Evolutionary conservation across 2,329 filamentous ascomycete species (phyloP).

Genomic region (Pyricularia pennisetigena): DNA sequence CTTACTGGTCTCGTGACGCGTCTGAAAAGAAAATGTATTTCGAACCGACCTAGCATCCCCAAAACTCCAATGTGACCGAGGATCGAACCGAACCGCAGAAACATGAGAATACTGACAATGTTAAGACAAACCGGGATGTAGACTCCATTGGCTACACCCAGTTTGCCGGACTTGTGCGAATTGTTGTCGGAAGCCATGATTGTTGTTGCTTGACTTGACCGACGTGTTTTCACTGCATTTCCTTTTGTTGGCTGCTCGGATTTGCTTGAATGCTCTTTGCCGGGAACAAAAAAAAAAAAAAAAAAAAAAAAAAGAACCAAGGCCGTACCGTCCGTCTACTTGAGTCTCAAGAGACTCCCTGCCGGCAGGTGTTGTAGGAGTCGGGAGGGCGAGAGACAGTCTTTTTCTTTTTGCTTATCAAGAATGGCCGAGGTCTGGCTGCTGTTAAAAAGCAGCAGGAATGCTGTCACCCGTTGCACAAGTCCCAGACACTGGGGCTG

Average conservation of each 20-base stretch:
- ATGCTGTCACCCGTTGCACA: background rate
- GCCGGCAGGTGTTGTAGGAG: background rate
- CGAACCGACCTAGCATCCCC: slow-evolving; percentile 61
- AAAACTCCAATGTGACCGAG: slow-evolving; percentile 70
- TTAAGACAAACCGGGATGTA: slow-evolving; percentile 86
- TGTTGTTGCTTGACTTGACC: background rate
- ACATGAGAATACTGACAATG: slow-evolving; percentile 86
- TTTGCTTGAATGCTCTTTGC: background rate
- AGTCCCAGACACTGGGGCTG: background rate
- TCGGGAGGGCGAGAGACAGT: background rate
- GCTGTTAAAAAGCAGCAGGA: background rate
- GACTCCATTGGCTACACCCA: slow-evolving; percentile 69
- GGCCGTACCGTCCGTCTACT: background rate
- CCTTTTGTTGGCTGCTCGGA: background rate
- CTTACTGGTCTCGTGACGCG: background rate
- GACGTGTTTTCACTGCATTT: background rate
- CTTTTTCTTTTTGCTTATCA: background rate
- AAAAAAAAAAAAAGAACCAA: no score
- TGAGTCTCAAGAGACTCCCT: background rate
- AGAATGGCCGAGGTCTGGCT: background rate
- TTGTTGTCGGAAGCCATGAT: background rate
- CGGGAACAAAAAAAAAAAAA: no score
- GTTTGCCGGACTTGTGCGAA: slow-evolving; percentile 35
- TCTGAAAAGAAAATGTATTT: background rate
- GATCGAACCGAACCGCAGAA: slow-evolving; percentile 78